These are phyloP conservation scores for Tulasnella sp. DNA, from an alignment of 768 basidiomycete genomes.

Conservation along the genomic window DNA sequence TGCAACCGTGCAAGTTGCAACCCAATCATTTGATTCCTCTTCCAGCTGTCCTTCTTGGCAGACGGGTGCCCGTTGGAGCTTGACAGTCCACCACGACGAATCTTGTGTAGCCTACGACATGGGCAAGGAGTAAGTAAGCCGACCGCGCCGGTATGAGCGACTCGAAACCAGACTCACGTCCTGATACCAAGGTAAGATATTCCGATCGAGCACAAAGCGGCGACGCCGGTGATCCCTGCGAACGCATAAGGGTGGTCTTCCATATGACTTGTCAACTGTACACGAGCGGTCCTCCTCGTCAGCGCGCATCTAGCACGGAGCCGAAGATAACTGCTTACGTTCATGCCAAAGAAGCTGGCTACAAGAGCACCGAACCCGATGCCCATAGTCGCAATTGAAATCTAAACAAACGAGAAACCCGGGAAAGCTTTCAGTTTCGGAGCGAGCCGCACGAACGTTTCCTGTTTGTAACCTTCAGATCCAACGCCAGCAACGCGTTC, in stretches of 20 bases:
- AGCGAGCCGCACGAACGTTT: not conserved
- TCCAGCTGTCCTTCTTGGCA: constrained; percentile 7
- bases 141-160: not conserved
- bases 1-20: constrained; percentile 16
- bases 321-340: constrained; percentile 58
- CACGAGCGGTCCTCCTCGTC: too few species aligned
- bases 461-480: constrained; percentile 68
- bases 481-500: constrained; percentile 86
- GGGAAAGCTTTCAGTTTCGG: constrained; percentile 24
- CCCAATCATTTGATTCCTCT: constrained; percentile 20
- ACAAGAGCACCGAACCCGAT: constrained; percentile 87
- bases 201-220: constrained; percentile 42
- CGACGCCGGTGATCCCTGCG: constrained; percentile 61
- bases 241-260: constrained; percentile 79
- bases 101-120: constrained; percentile 27
- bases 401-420: constrained; percentile 47
- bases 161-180: constrained; percentile 3
- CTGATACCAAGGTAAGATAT: constrained; percentile 8
- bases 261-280: constrained; percentile 71
- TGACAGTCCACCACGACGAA: constrained; percentile 31
- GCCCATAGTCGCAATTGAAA: constrained; percentile 94
- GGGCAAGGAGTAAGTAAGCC: not conserved
- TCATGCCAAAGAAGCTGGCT: constrained; percentile 96
- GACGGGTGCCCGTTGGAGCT: not conserved
- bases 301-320: not conserved